These are phyloP conservation scores for Plectranthus barbatus DNA, from an alignment of 257 asterid genomes.

Conservation along the genomic window DNA sequence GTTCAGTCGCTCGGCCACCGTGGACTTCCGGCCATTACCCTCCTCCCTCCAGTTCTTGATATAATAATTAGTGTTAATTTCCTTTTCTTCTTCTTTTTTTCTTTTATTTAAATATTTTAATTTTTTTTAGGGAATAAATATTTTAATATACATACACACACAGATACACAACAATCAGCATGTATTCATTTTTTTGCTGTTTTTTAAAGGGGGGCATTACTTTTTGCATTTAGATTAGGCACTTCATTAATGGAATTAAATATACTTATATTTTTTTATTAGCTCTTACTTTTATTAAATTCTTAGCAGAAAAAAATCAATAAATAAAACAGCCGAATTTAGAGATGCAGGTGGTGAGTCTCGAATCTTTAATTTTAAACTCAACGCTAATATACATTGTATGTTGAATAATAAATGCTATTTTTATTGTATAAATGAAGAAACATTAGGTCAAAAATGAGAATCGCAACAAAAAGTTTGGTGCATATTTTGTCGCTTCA, in stretches of 20 bases:
- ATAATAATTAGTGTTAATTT: background rate
- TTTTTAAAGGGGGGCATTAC: background rate
- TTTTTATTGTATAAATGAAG: background rate
- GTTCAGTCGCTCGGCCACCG: slow-evolving; percentile 33
- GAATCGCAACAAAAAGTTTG: background rate
- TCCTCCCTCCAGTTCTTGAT: slow-evolving; percentile 58
- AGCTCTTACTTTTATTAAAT: background rate
- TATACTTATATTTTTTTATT: background rate
- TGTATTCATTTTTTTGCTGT: slow-evolving; percentile 6
- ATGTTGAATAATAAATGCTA: too few relatives aligned
- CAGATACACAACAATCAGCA: background rate
- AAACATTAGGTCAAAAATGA: background rate
- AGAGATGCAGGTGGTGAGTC: background rate
- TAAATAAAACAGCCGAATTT: background rate
- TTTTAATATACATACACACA: background rate
- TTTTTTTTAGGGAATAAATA: too few relatives aligned
- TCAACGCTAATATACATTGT: too few relatives aligned
- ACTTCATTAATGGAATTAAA: background rate
- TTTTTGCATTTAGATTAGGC: slow-evolving; percentile 15
- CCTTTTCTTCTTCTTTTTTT: background rate
- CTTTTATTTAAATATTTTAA: too few relatives aligned
- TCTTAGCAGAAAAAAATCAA: background rate
- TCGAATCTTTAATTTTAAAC: background rate
- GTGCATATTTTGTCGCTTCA: background rate
- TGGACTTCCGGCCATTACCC: slow-evolving; percentile 49